Conservation (phyloP, 495 filamentous ascomycete genomes). For the Copromyces sp. region DNA sequence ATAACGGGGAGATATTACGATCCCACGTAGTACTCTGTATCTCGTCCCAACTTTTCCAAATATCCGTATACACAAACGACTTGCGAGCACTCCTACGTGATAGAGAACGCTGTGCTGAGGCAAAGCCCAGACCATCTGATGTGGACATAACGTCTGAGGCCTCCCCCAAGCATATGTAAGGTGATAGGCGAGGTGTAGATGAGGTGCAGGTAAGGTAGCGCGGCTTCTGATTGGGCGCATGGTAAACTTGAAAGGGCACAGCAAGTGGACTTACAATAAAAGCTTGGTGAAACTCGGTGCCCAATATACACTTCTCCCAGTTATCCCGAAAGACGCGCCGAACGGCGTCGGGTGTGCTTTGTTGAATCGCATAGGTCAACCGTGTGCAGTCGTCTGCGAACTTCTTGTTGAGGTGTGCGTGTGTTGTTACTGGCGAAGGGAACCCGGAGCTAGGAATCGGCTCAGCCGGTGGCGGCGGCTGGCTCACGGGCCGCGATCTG, state of each 20-base stretch:
- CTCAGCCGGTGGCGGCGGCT: slow-evolving; percentile 5
- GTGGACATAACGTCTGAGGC: neutral
- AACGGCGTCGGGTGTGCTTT: slow-evolving; percentile 34
- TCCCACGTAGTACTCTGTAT: neutral
- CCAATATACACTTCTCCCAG: slow-evolving; percentile 41
- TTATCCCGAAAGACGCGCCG: slow-evolving; percentile 35
- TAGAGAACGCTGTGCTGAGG: neutral
- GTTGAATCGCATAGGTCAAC: slow-evolving; percentile 30
- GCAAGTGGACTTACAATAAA: slow-evolving; percentile 34
- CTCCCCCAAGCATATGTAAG: neutral
- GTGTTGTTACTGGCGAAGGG: slow-evolving; percentile 28
- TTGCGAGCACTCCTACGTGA: neutral
- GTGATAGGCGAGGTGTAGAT: neutral
- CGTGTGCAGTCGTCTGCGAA: slow-evolving; percentile 34
- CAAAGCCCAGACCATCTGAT: neutral
- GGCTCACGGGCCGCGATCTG: slow-evolving; percentile 8
- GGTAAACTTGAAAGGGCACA: neutral
- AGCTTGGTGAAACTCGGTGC: slow-evolving; percentile 40
- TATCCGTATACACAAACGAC: neutral
- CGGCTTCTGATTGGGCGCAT: neutral
- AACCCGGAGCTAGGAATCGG: slow-evolving; percentile 18
- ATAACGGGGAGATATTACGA: neutral
- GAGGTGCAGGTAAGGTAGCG: neutral
- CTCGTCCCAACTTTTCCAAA: neutral
- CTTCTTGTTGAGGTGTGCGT: slow-evolving; percentile 27